Base-by-base conservation (phyloP, 441 rosid genomes). In the Euphorbia schlechtendalii region DNA sequence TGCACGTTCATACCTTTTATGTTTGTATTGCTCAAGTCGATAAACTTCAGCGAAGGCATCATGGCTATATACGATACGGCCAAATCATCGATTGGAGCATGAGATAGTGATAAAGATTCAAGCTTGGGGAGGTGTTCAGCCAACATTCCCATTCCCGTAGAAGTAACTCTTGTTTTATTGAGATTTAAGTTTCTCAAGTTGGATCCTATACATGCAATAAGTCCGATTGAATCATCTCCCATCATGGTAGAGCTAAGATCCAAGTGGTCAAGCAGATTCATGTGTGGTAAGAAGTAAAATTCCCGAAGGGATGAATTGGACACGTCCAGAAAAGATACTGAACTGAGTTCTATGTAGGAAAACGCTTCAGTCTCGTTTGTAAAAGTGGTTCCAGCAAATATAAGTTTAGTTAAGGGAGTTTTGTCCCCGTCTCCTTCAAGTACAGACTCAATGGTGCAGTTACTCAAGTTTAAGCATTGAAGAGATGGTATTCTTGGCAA, bases 401-500 rank as follows among this genome's bases (percentile, higher is more conserved):
- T 71, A 49, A 94, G 89, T 79, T 78, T 86, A 63, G 64, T 38
- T 64, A 94, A 76, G 68, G 78, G 81, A 76, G 84, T 82, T 77
- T 80, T 67, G 49, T 67, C 66, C 63, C 76, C 80, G 49, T 68
- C 71, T 8, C 65, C 71, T 64, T 67, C 64, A 67, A 85, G 71
- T 59, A 83, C 34, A 66, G 86, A 82, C 66, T 81, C 69, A 75
- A 91, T 73, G 55, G 71, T 74, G 62, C 96, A 94, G 67, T 85
- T 82, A 70, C 92, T 89, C 89, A 91, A 78, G 76, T 87, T 89
- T 69, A 94, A 80, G 82, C 80, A 81, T 75, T 82, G 87, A 62
- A 94, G 87, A 62, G 85, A 79, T 30, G 83, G 71, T 66, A 87
- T 66, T 66, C 78, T 77, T 51, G 94, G 96, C 73, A 89, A 71